Base-by-base conservation (phyloP, 352 stramenopile species). In the Globisporangium alternatum region DNA sequence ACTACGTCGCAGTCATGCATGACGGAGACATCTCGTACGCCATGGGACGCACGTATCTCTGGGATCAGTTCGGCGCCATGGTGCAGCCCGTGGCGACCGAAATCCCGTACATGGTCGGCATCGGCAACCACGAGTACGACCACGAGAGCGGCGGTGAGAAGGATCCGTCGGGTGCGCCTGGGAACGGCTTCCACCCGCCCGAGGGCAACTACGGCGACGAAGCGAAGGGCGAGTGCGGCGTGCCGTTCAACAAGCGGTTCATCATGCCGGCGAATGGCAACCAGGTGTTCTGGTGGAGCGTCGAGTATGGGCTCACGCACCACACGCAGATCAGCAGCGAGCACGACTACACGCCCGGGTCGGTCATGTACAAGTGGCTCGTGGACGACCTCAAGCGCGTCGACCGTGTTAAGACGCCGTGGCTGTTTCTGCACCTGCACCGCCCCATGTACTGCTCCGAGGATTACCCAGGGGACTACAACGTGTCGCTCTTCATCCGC, bases 301-400 rank as follows among this genome's bases (percentile, higher is more conserved):
- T 97, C 68, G 76, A 97, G 52, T 90, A 93, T 60, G 85, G 74
- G 19, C 81, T 83, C 52, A 80, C 98, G 5, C 90, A 98, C 57
- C 92, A 95, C n/a, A 85, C 97, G 35, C 85, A 97, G 51, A 88
- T 98, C 55, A 94, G 80, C 28, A 92, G 83, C 22, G 95, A 98
- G 66, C 91, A 98, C 66, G 80, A 98, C 73, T 86, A 94, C 66
- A 78, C 76, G 1, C 69, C 65, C 21, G 92, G 88, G 13, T 97
- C 89, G 4, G 67, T 66, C 30, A 93, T 98, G 71, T 94, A 97
- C 65, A 65, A 78, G 41, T 98, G 91, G 85, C 66, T 98, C 35
- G 76, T 96, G 62, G 65, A 74, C 9, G 90, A 97, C 62, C 70
- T 98, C 43, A 70, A 76, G 55, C 60, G 37, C 41, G 81, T 98